Evolutionary conservation across 192 early-diverging fungal genomes (phyloP).

Genomic region (Helicostylum pulchrum): DNA sequence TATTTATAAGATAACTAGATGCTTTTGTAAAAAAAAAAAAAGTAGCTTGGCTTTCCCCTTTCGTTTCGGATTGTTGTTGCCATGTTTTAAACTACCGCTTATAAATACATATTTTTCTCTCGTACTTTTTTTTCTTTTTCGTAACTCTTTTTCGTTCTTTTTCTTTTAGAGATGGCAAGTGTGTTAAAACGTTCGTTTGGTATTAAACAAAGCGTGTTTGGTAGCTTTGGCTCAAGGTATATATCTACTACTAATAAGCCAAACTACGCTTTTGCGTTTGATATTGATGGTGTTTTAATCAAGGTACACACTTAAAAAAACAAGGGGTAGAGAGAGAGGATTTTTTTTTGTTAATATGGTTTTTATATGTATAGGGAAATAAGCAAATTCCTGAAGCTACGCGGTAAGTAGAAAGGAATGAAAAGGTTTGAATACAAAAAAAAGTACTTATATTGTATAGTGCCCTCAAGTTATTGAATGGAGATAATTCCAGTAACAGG

Average conservation of each 20-base stretch:
- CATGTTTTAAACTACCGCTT: too few relatives aligned
- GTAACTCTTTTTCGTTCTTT: too few relatives aligned
- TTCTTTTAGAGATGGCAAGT: background rate
- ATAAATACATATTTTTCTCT: too few relatives aligned
- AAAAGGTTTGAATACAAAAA: background rate
- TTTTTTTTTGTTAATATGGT: background rate
- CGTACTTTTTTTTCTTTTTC: too few relatives aligned
- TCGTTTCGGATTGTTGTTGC: too few relatives aligned
- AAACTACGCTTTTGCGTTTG: conserved; percentile 51
- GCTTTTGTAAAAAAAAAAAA: too few relatives aligned
- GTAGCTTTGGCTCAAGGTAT: background rate
- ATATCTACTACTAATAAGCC: conserved; percentile 5
- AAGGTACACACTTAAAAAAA: conserved; percentile 46
- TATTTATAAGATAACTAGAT: too few relatives aligned
- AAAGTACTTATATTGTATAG: conserved; percentile 15
- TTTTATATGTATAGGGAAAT: conserved; percentile 51
- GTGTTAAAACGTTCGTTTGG: background rate
- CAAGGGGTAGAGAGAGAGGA: background rate
- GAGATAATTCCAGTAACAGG: conserved; percentile 45
- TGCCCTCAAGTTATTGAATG: conserved; percentile 65
- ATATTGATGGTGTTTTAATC: conserved; percentile 88
- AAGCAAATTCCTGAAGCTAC: conserved; percentile 62
- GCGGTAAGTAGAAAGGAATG: conserved; percentile 17
- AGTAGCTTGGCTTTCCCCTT: too few relatives aligned
- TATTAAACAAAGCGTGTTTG: background rate